Base-by-base conservation (phyloP, 306 rosid genomes). In the Vigna trinervia region DNA sequence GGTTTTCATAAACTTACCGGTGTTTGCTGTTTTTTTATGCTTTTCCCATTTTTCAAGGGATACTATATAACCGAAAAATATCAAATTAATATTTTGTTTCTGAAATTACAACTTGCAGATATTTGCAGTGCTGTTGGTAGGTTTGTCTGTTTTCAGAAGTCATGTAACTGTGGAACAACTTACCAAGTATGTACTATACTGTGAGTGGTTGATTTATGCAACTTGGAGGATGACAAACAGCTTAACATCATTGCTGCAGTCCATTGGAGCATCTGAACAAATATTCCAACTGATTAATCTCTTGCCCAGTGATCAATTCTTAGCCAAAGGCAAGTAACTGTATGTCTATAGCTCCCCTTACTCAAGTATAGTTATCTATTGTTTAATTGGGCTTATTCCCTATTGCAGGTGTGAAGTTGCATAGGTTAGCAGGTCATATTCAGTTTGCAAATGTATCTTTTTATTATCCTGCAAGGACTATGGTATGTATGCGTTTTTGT, bases 131-230 rank as follows among this genome's bases (percentile, higher is more conserved):
- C 71, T 88, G 28, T 73, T 90, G 28, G 96, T 90, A 77, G 94
- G 96, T 47, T 77, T 86, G 75, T 89, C 89, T 19, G 54, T 85
- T 69, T 72, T 86, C 66, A 52, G 79, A 59, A 85, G 91, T 75
- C 56, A 53, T 84, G 81, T 87, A 48, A 85, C 91, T 22, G 65
- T 83, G 30, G 98, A 90, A 86, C 91, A 93, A 85, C 94, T 93
- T 71, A 90, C 91, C n/a, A 89, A 88, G 89, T 93, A 88, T 81
- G 89, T 93, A 48, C 76, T 90, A 61, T 93, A 93, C 89, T 88
- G 96, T 67, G 98, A 93, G 82, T 93, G 96, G 98, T 79, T 93
- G 85, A 90, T 90, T 75, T 93, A 84, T 83, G 93, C 98, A n/a
- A 81, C 96, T 66, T 89, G 96, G 93, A 88, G 96, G 90, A 81